Base-by-base conservation (phyloP, 2,329 filamentous ascomycete species). In the Albophoma yamanashiensis region DNA sequence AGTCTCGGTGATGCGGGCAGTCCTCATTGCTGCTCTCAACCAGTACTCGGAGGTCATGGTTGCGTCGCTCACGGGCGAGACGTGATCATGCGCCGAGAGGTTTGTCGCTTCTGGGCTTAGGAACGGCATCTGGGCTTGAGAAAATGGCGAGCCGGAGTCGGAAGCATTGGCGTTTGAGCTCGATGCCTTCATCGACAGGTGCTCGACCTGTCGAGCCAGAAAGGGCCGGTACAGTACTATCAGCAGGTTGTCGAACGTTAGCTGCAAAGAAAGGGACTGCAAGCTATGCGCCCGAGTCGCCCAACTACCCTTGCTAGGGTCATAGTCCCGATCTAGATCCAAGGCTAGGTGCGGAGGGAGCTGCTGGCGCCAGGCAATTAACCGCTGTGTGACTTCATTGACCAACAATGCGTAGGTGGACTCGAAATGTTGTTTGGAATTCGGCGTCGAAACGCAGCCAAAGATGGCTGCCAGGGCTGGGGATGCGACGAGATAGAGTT, bases 151-250 rank as follows among this genome's bases (percentile, higher is more conserved):
- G 43, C n/a, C n/a, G 12, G 43, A 22, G 12, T 12, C 43, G 14
- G 43, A 25, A 25, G n/a, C 43, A 45, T 45, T 14, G 12, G 2
- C 38, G 7, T 36, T 25, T 59, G 38, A 25, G 12, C 31, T 39
- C 11, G 50, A 43, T 15, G 27, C 22, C 36, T 38, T 55, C 15
- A 47, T 56, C 42, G 60, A 65, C 31, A 74, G 62, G 59, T 69
- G 64, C 52, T 73, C 66, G 17, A 73, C 69, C 31, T 74, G 70
- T 55, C 68, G 63, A n/a, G 73, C 71, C 5, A 77, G 61, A 5
- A 76, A 66, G 6, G 76, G 75, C n/a, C 75, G 73, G 62, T 77
- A 72, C 8, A 78, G 65, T 4, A 78, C 70, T 47, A 77, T 75
- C 5, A 75, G 65, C 6, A 77, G 63, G 58, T 75, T 77, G 61